Conservation (phyloP, 2,329 filamentous ascomycete species). For the Cercospora berteroae region DNA sequence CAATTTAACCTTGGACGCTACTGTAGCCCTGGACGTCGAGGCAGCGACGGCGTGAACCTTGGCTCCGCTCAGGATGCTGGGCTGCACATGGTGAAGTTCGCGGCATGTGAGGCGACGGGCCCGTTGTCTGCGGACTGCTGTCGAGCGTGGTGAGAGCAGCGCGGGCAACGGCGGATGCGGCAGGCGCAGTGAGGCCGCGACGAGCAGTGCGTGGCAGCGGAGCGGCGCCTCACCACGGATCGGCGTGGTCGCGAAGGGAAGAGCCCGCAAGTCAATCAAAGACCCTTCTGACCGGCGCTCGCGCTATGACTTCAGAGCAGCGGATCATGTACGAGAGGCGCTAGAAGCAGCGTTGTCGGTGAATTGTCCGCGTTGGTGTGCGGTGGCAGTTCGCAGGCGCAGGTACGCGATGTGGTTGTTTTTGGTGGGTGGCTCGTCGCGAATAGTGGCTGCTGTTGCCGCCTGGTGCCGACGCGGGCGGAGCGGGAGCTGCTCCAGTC, state of each 20-base stretch:
- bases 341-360: slow-evolving; percentile 9
- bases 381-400: background rate
- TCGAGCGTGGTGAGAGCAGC: background rate
- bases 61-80: background rate
- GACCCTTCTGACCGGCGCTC: background rate
- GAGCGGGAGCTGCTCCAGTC: background rate
- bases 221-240: background rate
- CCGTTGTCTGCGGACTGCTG: background rate
- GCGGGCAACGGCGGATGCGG: background rate
- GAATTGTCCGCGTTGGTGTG: background rate
- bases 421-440: background rate
- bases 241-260: background rate
- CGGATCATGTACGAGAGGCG: slow-evolving; percentile 1
- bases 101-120: background rate
- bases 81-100: background rate
- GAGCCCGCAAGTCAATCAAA: background rate
- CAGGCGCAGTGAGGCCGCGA: background rate
- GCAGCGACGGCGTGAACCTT: slow-evolving; percentile 9
- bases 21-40: slow-evolving; percentile 7
- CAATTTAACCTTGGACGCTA: slow-evolving; percentile 13
- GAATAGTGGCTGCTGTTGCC: background rate
- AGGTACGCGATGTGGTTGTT: slow-evolving; percentile 6
- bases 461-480: background rate
- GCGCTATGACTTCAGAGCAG: slow-evolving; percentile 7
- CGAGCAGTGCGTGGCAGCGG: background rate